These are phyloP conservation scores for Mycena pura DNA, from an alignment of 768 basidiomycete species.

Conservation along the genomic window DNA sequence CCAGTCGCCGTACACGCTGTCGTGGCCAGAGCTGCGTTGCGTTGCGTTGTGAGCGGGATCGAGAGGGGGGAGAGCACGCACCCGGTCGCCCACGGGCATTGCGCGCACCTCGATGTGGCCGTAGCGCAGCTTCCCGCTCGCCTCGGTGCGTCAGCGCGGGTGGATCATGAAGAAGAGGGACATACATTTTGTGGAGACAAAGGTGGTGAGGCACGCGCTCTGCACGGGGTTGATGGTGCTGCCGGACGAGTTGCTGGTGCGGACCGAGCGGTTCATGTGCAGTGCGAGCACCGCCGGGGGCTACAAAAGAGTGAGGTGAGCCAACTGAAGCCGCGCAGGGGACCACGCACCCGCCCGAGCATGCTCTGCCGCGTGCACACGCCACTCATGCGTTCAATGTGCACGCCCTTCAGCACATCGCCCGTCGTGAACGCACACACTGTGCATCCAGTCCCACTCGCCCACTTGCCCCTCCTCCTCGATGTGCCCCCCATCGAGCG, in stretches of 20 bases:
- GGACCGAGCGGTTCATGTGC: too few species aligned
- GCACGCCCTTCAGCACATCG: too few species aligned
- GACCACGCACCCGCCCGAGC: too few species aligned
- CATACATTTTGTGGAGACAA: constrained; percentile 60
- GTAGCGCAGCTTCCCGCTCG: constrained; percentile 40
- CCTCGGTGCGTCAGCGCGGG: background rate
- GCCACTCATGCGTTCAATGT: too few species aligned
- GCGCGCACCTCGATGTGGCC: constrained; percentile 84
- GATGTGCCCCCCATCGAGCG: too few species aligned
- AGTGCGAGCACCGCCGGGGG: too few species aligned
- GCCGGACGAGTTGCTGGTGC: constrained; percentile 66
- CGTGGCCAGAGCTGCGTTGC: constrained; percentile 64
- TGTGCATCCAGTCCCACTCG: too few species aligned
- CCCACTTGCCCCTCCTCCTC: too few species aligned
- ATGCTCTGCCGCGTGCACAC: too few species aligned
- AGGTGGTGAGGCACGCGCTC: constrained; percentile 79
- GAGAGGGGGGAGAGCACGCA: constrained; percentile 32
- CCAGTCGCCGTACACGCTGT: constrained; percentile 72
- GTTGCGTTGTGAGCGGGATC: background rate
- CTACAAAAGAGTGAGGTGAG: too few species aligned
- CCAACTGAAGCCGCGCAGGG: too few species aligned
- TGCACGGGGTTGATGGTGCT: constrained; percentile 82
- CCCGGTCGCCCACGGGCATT: constrained; percentile 72
- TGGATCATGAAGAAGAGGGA: background rate
- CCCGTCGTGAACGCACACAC: too few species aligned